These are phyloP conservation scores for Thelonectria blattea DNA, from an alignment of 2,329 filamentous ascomycete genomes.

Conservation along the genomic window DNA sequence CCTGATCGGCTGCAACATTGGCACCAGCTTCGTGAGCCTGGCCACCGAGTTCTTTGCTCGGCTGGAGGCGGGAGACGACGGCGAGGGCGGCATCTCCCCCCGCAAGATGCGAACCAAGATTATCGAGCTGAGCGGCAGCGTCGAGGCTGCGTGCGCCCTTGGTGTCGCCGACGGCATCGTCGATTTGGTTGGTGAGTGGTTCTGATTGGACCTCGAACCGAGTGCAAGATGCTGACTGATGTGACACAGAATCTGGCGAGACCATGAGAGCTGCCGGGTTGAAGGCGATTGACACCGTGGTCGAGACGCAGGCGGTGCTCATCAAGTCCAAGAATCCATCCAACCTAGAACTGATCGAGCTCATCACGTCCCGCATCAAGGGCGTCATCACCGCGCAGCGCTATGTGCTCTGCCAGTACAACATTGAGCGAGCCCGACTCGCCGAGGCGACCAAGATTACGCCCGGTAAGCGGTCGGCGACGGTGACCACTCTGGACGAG, in stretches of 20 bases:
- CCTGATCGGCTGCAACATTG: constrained; percentile 89
- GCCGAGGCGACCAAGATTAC: constrained; percentile 76
- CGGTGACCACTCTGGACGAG: constrained; percentile 86
- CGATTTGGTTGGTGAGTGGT: constrained; percentile 84
- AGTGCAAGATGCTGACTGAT: constrained; percentile 20
- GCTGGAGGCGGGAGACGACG: constrained; percentile 67
- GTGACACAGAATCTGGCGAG: constrained; percentile 82
- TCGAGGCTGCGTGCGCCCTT: constrained; percentile 94
- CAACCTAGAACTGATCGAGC: constrained; percentile 78
- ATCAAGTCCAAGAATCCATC: constrained; percentile 88
- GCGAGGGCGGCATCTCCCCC: constrained; percentile 42
- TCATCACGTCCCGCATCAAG: constrained; percentile 85
- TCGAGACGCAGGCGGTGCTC: constrained; percentile 85
- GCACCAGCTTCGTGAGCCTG: constrained; percentile 91
- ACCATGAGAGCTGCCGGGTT: constrained; percentile 97
- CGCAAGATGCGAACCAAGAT: constrained; percentile 80
- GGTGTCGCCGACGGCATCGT: constrained; percentile 97
- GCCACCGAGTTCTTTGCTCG: constrained; percentile 82
- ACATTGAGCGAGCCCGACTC: constrained; percentile 77
- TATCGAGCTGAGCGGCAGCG: constrained; percentile 93
- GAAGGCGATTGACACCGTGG: constrained; percentile 91
- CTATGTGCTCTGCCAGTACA: constrained; percentile 96
- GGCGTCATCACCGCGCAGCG: constrained; percentile 95
- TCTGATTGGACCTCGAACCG: neutral
- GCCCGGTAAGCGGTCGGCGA: constrained; percentile 91